Conservation (phyloP, 805 yeast species). For the Cyberlindnera americana region DNA sequence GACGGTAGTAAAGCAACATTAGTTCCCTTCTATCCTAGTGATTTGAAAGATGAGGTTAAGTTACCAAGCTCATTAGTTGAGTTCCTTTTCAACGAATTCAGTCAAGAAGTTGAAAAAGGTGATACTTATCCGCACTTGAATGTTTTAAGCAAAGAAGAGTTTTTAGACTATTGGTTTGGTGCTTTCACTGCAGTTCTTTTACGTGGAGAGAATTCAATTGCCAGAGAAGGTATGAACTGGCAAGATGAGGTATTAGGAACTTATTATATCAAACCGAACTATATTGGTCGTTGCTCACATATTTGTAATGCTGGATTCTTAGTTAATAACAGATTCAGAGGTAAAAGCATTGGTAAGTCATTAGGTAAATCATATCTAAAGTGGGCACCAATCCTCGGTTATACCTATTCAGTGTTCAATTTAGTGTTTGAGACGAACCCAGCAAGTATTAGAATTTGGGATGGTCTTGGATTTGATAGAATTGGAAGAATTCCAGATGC, state of each 20-base stretch:
- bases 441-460: constrained; percentile 82
- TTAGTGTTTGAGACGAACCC: constrained; percentile 78
- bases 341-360: constrained; percentile 64
- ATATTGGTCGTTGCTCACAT: constrained; percentile 79
- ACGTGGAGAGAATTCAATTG: constrained; percentile 33
- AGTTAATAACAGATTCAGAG: constrained; percentile 58
- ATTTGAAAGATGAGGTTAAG: constrained; percentile 27
- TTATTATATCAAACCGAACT: constrained; percentile 83
- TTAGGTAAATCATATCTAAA: constrained; percentile 63
- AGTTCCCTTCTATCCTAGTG: constrained; percentile 48
- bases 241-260: constrained; percentile 57
- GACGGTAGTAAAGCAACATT: constrained; percentile 53
- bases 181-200: constrained; percentile 64
- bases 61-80: constrained; percentile 50
- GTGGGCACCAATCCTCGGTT: constrained; percentile 79
- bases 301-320: constrained; percentile 86
- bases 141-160: constrained; percentile 43
- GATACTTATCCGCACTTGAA: constrained; percentile 65
- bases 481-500: constrained; percentile 75
- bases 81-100: constrained; percentile 49
- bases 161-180: constrained; percentile 61
- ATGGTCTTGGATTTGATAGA: constrained; percentile 70
- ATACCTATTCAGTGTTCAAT: constrained; percentile 80
- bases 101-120: constrained; percentile 67
- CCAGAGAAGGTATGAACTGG: constrained; percentile 37